Percentiles rank a stretch among this genome's conserved stretches.
phyloP scores from a whole-genome alignment of 1,284 basidiomycete species.

The Ustilago tritici region DNA sequence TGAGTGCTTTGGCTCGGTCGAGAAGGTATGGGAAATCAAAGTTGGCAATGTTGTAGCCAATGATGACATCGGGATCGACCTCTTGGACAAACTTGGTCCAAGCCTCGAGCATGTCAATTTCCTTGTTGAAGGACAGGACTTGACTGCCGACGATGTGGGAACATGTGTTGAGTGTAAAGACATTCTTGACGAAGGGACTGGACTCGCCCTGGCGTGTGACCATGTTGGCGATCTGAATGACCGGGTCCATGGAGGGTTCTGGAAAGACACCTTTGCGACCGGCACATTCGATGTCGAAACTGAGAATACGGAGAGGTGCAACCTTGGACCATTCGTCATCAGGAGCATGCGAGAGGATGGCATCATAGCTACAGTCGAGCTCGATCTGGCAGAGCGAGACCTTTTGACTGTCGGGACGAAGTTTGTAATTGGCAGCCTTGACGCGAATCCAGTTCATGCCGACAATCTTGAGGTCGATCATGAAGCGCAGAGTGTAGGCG shows the following conservation, averaged over 20 bases:
- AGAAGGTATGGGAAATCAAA: constrained; percentile 69
- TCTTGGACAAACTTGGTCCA: constrained; percentile 68
- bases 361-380: constrained; percentile 62
- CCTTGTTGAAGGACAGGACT: constrained; percentile 65
- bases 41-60: constrained; percentile 69
- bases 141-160: constrained; percentile 68
- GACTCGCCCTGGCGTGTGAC: constrained; percentile 69
- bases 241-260: constrained; percentile 64
- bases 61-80: constrained; percentile 68
- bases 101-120: constrained; percentile 65
- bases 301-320: constrained; percentile 67
- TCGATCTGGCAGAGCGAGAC: constrained; percentile 68
- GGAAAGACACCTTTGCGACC: constrained; percentile 69
- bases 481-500: constrained; percentile 68
- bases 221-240: constrained; percentile 70
- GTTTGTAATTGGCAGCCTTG: constrained; percentile 59
- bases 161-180: constrained; percentile 68
- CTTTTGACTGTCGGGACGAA: constrained; percentile 52
- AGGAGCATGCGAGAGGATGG: constrained; percentile 61
- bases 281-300: constrained; percentile 69
- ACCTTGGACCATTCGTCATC: constrained; percentile 68
- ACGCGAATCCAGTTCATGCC: constrained; percentile 69
- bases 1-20: constrained; percentile 67
- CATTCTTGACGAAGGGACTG: constrained; percentile 67
- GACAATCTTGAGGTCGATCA: constrained; percentile 68